Conservation (phyloP, 2,329 filamentous ascomycete genomes). For the Grosmannia serpens region DNA sequence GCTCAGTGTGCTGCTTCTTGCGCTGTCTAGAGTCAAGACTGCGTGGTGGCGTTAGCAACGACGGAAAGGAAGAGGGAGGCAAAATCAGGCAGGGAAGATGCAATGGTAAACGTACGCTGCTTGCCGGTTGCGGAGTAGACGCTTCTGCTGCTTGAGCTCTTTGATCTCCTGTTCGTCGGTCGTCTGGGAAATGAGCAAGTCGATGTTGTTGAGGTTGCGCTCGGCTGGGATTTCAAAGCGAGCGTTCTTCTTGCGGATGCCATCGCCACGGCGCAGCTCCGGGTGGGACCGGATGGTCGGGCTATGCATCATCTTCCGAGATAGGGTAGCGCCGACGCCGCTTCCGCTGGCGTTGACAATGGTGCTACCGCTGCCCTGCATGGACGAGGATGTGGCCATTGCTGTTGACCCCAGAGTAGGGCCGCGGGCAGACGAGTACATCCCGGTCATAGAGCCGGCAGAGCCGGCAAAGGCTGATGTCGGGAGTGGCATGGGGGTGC, state of each 20-base stretch:
- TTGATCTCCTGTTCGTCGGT: slow-evolving; percentile 90
- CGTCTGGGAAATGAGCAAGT: slow-evolving; percentile 78
- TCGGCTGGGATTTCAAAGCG: slow-evolving; percentile 95
- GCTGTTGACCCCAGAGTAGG: neutral
- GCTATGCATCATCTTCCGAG: slow-evolving; percentile 54
- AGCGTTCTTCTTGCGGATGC: slow-evolving; percentile 97
- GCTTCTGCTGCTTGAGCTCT: slow-evolving; percentile 97
- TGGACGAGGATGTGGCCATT: slow-evolving; percentile 6
- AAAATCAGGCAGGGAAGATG: neutral
- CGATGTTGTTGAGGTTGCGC: slow-evolving; percentile 88
- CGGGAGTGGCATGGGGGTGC: slow-evolving; percentile 27
- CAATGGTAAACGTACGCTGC: slow-evolving; percentile 71
- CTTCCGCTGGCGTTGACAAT: slow-evolving; percentile 29
- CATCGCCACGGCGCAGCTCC: slow-evolving; percentile 66
- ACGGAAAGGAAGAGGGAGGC: slow-evolving; percentile 4
- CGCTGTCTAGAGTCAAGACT: slow-evolving; percentile 93
- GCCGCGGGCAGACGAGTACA: slow-evolving; percentile 32
- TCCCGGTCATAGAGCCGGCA: slow-evolving; percentile 27
- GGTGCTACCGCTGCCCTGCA: slow-evolving; percentile 6
- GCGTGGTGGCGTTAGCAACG: slow-evolving; percentile 5
- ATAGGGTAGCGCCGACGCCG: slow-evolving; percentile 41
- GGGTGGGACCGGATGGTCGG: slow-evolving; percentile 64
- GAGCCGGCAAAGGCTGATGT: slow-evolving; percentile 44
- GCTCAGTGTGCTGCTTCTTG: slow-evolving; percentile 97
- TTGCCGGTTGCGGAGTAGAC: slow-evolving; percentile 86